Evolutionary conservation across 2,329 filamentous ascomycete species (phyloP), one percentile per base, ranked within the genome.

Genomic region (Fulvia fulva): DNA sequence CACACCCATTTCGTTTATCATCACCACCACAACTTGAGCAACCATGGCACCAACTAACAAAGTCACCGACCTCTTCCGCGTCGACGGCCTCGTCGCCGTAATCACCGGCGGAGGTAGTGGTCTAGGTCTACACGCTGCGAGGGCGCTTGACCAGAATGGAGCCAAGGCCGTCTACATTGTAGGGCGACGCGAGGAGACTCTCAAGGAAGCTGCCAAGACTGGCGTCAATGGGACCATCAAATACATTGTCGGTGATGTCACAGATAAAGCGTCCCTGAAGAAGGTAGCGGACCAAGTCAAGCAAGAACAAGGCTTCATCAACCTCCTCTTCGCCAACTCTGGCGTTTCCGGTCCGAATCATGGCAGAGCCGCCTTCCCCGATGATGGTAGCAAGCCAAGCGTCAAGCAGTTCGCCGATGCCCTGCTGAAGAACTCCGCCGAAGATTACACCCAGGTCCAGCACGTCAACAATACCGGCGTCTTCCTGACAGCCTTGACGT

Each of bases 31-130:
- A 47, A 3, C 5, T 23, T 21, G 23, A 23, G 44, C 30, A 22
- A 22, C 14, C 6, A 57, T 30, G 47, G 57, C 58, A 51, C 57
- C 62, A 30, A 58, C 62, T 19, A 64, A 62, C 59, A 64, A 64
- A 34, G 60, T 60, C 22, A 34, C 61, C 2, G 57, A 64, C 44
- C 56, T 64, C 44, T 83, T 83, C 71, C 75, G 75, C 16, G 78
- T 83, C 63, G 74, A 81, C 57, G 80, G 76, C 52, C 73, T 81
- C 25, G 78, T 83, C 2, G 80, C 75, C 22, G 77, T 82, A 52
- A 71, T 84, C 51, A 84, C 81, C 1, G 81, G 81, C 37, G 80
- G 80, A 47, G 81, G 81, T 41, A 79, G 74, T 50, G 80, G 81
- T 74, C 73, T 80, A 14, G 78, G 78, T 2, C 70, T 76, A 1